Percentiles rank a stretch among this genome's conserved stretches.
phyloP scores from a whole-genome alignment of 352 stramenopile species.

The Phytophthora pseudosyringae region DNA sequence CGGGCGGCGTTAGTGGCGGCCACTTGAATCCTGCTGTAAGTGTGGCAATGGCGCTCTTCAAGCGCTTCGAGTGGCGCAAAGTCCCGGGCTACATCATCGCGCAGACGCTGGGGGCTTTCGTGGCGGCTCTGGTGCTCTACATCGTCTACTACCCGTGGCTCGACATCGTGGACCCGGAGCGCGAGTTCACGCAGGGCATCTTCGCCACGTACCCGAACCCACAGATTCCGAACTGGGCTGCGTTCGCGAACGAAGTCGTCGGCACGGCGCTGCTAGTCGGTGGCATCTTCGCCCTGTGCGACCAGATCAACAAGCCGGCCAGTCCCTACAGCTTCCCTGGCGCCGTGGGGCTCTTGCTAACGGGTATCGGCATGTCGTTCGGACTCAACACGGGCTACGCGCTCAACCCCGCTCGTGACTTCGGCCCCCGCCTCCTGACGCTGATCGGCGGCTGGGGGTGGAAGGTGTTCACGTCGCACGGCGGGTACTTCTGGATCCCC shows the following conservation, averaged over 20 bases:
- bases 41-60: constrained; percentile 54
- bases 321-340: constrained; percentile 47
- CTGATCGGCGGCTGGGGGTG: constrained; percentile 54
- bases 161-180: constrained; percentile 51
- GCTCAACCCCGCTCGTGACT: constrained; percentile 54
- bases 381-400: constrained; percentile 49
- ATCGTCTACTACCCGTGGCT: constrained; percentile 70
- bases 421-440: constrained; percentile 52
- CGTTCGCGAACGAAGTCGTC: constrained; percentile 52
- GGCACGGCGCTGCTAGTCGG: constrained; percentile 46
- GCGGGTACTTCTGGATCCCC: constrained; percentile 83
- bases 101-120: constrained; percentile 56
- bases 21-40: constrained; percentile 74
- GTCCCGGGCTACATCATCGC: constrained; percentile 55
- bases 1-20: constrained; percentile 58
- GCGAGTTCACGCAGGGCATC: constrained; percentile 43
- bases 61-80: constrained; percentile 59
- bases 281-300: constrained; percentile 52
- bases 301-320: constrained; percentile 54
- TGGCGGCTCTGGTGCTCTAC: constrained; percentile 50
- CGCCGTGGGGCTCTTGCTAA: constrained; percentile 38
- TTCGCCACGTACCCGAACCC: constrained; percentile 60
- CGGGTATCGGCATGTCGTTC: constrained; percentile 45
- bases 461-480: constrained; percentile 43
- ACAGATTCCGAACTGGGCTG: constrained; percentile 47